Base-by-base conservation (phyloP, 2,329 filamentous ascomycete genomes). In the Macrophomina phaseolina region DNA sequence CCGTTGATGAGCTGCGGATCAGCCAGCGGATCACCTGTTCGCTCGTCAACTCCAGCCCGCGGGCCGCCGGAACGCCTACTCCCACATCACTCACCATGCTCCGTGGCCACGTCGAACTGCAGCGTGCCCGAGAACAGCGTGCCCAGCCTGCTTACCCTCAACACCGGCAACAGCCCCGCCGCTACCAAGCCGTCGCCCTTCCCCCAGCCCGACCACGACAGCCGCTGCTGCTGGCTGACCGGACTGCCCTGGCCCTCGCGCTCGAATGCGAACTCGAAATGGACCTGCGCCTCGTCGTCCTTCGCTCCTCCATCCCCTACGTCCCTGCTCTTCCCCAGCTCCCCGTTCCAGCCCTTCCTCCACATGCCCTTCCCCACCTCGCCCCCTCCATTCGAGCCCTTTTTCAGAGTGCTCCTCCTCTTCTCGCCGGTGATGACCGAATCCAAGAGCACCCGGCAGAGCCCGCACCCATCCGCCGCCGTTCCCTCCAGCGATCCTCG, bases 51-150 rank as follows among this genome's bases (percentile, higher is more conserved):
- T 53, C 23, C 52, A 28, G n/a, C 16, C 23, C 51, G 42, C 18
- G 12, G 8, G 11, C 12, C 28, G 34, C 14, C 32, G 42, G 11
- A 8, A 8, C 18, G 12, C n/a, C 11, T 12, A 5, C 18, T 48
- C 4, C 32, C 40, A 46, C 14, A 5, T 12, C 18, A 56, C 58
- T 38, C 23, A 67, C 65, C 58, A 34, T 64, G 46, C 32, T 67
- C 66, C 4, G 49, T 61, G 5, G 66, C 49, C 23, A 67, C 52
- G 16, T 58, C 32, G 28, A 67, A 64, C 40, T 49, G 40, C 52
- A 67, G 42, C 5, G 58, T 64, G 7, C 66, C 60, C 5, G 49
- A 30, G n/a, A 67, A 67, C 8, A 67, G 18, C 23, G 62, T 67
- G 1, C 51, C 58, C 14, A 46, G 38, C 34, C 42, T 34, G 14